Conservation (phyloP, 2,329 filamentous ascomycete species). For the Huntiella abstrusa region DNA sequence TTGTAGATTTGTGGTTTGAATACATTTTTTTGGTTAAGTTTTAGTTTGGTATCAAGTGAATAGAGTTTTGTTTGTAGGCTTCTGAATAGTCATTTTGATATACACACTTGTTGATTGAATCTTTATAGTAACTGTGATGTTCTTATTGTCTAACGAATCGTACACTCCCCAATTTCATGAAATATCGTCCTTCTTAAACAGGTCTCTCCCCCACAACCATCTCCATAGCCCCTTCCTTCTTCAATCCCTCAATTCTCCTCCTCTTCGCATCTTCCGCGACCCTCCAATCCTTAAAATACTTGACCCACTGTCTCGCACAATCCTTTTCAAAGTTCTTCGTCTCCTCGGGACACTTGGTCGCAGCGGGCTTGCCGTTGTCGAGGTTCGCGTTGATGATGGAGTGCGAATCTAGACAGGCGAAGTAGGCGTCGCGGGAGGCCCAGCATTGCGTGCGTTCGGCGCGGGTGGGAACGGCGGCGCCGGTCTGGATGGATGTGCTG, state of each 20-base stretch:
- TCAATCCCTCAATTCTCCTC: slow-evolving; percentile 55
- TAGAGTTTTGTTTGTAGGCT: neutral
- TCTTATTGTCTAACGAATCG: no score
- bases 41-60: neutral
- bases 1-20: neutral
- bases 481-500: slow-evolving; percentile 35
- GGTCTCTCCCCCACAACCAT: slow-evolving; percentile 2
- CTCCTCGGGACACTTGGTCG: slow-evolving; percentile 23
- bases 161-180: neutral
- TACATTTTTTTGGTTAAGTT: neutral
- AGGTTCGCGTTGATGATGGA: slow-evolving; percentile 49
- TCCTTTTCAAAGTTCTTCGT: slow-evolving; percentile 53
- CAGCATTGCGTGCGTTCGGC: slow-evolving; percentile 70
- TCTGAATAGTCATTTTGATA: no score
- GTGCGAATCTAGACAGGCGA: slow-evolving; percentile 66
- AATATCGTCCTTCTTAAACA: neutral
- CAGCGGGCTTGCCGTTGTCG: slow-evolving; percentile 19
- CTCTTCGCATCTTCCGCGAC: slow-evolving; percentile 83
- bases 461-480: slow-evolving; percentile 61
- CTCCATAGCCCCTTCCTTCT: slow-evolving; percentile 45
- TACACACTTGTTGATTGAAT: no score
- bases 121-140: no score
- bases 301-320: slow-evolving; percentile 85
- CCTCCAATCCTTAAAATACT: slow-evolving; percentile 94
- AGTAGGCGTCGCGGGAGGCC: slow-evolving; percentile 76